Evolutionary conservation across 2,329 filamentous ascomycete species (phyloP), one percentile per base, ranked within the genome.

Genomic region (Uncinocarpus reesii): DNA sequence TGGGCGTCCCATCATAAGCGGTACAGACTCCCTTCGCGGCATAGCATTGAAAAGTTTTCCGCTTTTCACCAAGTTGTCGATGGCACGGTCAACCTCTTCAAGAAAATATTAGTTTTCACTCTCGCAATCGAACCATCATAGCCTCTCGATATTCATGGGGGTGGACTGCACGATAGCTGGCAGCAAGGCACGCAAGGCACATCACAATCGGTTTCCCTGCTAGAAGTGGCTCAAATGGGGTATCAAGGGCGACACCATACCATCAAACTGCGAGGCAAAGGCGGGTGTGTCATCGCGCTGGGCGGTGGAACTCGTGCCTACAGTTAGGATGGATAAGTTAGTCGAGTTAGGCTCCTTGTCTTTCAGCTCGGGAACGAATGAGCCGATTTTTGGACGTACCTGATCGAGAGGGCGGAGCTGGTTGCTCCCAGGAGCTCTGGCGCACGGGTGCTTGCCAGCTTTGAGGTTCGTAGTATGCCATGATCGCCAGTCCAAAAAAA

Each of bases 11-110:
- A 76, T 75, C 69, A 79, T 73, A 65, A 79, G 71, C 57, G 79
- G 77, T 77, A 82, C 76, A 51, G 80, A 94, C 71, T 95, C 86
- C 76, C 89, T 85, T 68, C 92, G 86, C 51, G 65, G 78, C 61
- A 74, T 74, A 62, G 72, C 71, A 62, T 76, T 80, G 69, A 90
- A 92, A 71, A 89, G 82, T 75, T 96, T 96, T 62, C 89, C 89
- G 66, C 89, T 95, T 77, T 96, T 96, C 62, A 90, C 78, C 52
- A 98, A 78, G 68, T 96, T 96, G 63, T 96, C 92, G 62, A 90
- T 81, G 58, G 90, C 90, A 65, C 90, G 84, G 57, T 96, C 92
- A 60, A 98, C 88, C 79, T 98, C 92, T 95, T 62, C 43, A 56
- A 32, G 16, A 45, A 13, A 37, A 16, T 7, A 29, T 49, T 32